Conservation (phyloP, 495 filamentous ascomycete species). For the Trichoderma asperelloides region DNA sequence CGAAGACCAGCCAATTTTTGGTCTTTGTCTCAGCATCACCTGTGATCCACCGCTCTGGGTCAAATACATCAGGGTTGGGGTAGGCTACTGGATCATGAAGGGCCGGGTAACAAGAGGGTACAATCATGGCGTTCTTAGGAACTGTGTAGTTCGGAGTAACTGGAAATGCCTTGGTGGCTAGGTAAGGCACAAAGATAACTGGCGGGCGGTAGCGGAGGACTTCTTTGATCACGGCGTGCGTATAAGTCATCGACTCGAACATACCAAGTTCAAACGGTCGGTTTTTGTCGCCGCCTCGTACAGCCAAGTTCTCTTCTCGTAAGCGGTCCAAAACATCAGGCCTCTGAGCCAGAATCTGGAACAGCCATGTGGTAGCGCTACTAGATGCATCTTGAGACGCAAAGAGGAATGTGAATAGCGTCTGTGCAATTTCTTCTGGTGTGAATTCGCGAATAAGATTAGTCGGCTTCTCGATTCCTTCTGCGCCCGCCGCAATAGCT, state of each 20-base stretch:
- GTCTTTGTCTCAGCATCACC: conserved; percentile 78
- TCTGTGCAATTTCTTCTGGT: conserved; percentile 88
- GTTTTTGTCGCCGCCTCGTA: conserved; percentile 67
- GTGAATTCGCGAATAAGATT: conserved; percentile 77
- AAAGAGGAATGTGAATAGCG: conserved; percentile 94
- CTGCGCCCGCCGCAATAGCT: conserved; percentile 56
- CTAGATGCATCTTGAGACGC: conserved; percentile 95
- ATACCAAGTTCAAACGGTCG: conserved; percentile 66
- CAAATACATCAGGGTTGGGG: conserved; percentile 75
- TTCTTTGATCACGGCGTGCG: conserved; percentile 87
- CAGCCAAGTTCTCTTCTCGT: conserved; percentile 77
- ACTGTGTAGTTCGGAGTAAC: conserved; percentile 80
- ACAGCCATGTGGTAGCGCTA: conserved; percentile 85
- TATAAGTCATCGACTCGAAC: conserved; percentile 82
- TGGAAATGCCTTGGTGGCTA: conserved; percentile 91
- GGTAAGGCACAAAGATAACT: conserved; percentile 94
- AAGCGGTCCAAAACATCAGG: conserved; percentile 84
- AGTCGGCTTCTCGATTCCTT: conserved; percentile 67
- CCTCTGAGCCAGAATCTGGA: conserved; percentile 89
- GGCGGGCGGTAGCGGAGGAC: conserved; percentile 90
- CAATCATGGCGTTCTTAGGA: conserved; percentile 87
- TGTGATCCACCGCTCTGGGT: conserved; percentile 86
- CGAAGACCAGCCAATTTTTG: conserved; percentile 98
- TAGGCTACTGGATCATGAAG: conserved; percentile 92
- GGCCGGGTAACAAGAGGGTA: conserved; percentile 80